Conservation (phyloP, 805 yeast species). For the Candida verbasci region DNA sequence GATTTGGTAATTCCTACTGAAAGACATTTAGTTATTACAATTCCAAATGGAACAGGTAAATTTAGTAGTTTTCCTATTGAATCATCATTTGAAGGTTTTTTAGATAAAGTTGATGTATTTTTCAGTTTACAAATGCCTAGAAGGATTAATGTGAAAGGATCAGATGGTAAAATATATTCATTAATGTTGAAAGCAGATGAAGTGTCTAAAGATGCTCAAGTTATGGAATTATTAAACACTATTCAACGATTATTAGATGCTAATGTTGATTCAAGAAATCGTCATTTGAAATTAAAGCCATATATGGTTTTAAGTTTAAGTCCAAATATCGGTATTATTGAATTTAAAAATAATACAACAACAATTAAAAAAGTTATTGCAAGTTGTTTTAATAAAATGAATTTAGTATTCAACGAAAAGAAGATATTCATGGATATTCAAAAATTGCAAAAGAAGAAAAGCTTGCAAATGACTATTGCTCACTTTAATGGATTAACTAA, state of each 20-base stretch:
- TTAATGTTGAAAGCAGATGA: conserved; percentile 88
- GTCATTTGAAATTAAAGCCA: conserved; percentile 68
- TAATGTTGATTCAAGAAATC: conserved; percentile 67
- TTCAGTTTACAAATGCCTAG: conserved; percentile 86
- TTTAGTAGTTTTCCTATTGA: conserved; percentile 42
- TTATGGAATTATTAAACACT: conserved; percentile 85
- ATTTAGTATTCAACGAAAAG: conserved; percentile 7
- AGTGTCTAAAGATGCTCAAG: conserved; percentile 89
- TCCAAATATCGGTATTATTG: conserved; percentile 86
- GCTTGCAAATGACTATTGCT: conserved; percentile 15
- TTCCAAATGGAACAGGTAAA: conserved; percentile 46
- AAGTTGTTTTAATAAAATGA: conserved; percentile 25
- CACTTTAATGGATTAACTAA: conserved; percentile 23
- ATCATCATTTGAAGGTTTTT: conserved; percentile 57
- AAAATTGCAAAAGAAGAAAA: conserved; percentile 7
- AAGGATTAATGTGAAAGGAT: conserved; percentile 68
- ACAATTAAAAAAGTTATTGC: conserved; percentile 30
- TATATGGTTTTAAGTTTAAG: conserved; percentile 87
- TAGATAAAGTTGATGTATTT: conserved; percentile 64
- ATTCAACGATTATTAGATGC: conserved; percentile 67
- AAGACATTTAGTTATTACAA: conserved; percentile 60
- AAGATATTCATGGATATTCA: conserved; percentile 12
- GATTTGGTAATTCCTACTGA: conserved; percentile 70
- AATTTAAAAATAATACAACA: conserved; percentile 39
- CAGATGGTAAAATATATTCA: conserved; percentile 69